These are phyloP conservation scores for Harringtonia lauricola DNA, from an alignment of 2,329 filamentous ascomycete species.

Conservation along the genomic window DNA sequence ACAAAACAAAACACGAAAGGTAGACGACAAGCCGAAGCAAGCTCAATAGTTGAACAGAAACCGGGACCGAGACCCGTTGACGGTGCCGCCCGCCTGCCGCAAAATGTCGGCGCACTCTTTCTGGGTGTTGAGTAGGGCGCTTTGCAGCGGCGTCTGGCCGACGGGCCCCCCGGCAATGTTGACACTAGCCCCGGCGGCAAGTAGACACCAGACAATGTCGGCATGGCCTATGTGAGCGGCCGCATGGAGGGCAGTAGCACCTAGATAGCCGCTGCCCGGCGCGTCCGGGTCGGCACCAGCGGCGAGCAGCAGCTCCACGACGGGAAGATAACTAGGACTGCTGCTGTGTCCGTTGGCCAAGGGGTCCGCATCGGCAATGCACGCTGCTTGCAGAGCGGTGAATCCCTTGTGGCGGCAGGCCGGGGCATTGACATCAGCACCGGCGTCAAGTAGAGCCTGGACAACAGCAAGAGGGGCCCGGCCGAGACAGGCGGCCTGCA, in stretches of 20 bases:
- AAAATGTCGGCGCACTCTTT: not conserved
- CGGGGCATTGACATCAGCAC: conserved; percentile 12
- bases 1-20: not conserved
- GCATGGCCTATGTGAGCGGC: conserved; percentile 10
- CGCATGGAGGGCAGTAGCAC: conserved; percentile 12
- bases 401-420: conserved; percentile 14
- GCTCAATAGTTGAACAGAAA: not conserved
- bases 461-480: conserved; percentile 21
- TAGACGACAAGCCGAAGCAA: not conserved
- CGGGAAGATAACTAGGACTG: too few relatives aligned
- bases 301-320: conserved; percentile 12
- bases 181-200: conserved; percentile 8
- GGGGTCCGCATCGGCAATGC: conserved; percentile 17
- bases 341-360: conserved; percentile 7
- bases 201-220: conserved; percentile 7
- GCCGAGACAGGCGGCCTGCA: conserved; percentile 24
- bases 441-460: conserved; percentile 1
- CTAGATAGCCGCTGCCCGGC: conserved; percentile 12
- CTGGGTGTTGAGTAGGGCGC: not conserved
- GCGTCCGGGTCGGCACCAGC: conserved; percentile 15
- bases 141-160: conserved; percentile 8
- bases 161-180: conserved; percentile 2
- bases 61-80: not conserved
- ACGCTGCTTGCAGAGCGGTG: conserved; percentile 22
- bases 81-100: not conserved